Conservation (phyloP, 1,139 yeast species). For the Lodderomyces margitis region DNA sequence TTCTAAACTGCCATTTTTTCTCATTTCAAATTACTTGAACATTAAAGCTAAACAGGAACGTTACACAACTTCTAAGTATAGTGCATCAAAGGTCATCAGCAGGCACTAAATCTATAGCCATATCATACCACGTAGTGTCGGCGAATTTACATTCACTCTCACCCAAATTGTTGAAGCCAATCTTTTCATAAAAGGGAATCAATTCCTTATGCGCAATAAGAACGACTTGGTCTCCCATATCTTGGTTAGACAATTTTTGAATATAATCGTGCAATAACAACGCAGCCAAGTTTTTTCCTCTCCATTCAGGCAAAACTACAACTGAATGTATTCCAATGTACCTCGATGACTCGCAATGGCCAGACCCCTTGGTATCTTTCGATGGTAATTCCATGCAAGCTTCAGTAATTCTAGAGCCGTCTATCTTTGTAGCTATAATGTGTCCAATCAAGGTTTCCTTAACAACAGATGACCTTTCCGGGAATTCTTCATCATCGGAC, state of each 20-base stretch:
- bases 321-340: slow-evolving; percentile 81
- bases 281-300: slow-evolving; percentile 79
- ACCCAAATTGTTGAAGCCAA: slow-evolving; percentile 73
- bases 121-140: slow-evolving; percentile 63
- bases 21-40: background rate
- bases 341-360: slow-evolving; percentile 75
- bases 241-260: slow-evolving; percentile 85
- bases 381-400: slow-evolving; percentile 66
- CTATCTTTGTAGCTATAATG: slow-evolving; percentile 77
- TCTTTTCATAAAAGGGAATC: slow-evolving; percentile 72
- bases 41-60: background rate
- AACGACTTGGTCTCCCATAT: slow-evolving; percentile 75
- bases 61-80: slow-evolving; percentile 1
- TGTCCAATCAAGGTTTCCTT: slow-evolving; percentile 79
- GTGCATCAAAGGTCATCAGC: slow-evolving; percentile 44
- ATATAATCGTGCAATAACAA: slow-evolving; percentile 83
- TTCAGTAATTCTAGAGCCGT: slow-evolving; percentile 51
- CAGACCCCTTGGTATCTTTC: slow-evolving; percentile 52
- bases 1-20: background rate
- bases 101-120: slow-evolving; percentile 60
- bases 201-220: slow-evolving; percentile 70
- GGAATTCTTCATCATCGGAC: slow-evolving; percentile 40
- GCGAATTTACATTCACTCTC: slow-evolving; percentile 58
- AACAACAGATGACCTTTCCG: slow-evolving; percentile 49
- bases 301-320: slow-evolving; percentile 75